Percentiles rank a stretch among this genome's conserved stretches.
phyloP scores from a whole-genome alignment of 2,329 filamentous ascomycete species.

The Neoscytalidium dimidiatum region DNA sequence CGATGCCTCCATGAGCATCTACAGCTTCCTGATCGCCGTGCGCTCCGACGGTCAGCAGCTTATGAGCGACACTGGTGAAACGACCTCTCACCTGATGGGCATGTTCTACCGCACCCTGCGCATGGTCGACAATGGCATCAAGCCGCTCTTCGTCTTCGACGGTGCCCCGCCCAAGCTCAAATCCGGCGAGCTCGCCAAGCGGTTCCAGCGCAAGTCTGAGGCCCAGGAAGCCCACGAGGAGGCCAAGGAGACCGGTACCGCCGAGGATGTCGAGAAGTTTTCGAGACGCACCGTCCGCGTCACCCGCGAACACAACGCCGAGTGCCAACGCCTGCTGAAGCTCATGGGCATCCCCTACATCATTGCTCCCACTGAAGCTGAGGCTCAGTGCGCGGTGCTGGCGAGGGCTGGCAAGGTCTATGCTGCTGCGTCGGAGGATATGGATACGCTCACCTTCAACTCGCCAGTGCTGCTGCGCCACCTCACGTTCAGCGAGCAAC shows the following conservation, averaged over 20 bases:
- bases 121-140: conserved; percentile 98
- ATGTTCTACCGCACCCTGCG: conserved; percentile 99
- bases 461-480: conserved; percentile 88
- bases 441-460: conserved; percentile 97
- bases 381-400: conserved; percentile 91
- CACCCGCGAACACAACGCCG: conserved; percentile 93
- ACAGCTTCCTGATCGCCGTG: conserved; percentile 97
- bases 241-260: conserved; percentile 94
- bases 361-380: conserved; percentile 92
- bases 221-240: conserved; percentile 89
- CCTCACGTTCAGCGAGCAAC: conserved; percentile 94
- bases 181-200: conserved; percentile 93
- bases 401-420: conserved; percentile 93
- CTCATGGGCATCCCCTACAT: conserved; percentile 97
- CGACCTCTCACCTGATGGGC: conserved; percentile 97
- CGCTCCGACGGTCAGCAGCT: conserved; percentile 96
- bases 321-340: conserved; percentile 87
- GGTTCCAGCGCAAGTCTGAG: conserved; percentile 92
- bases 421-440: conserved; percentile 94
- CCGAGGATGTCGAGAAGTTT: conserved; percentile 98
- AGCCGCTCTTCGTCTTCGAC: conserved; percentile 97
- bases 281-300: conserved; percentile 89
- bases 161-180: conserved; percentile 96
- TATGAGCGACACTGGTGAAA: conserved; percentile 92
- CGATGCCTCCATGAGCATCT: conserved; percentile 93